Evolutionary conservation across 768 basidiomycete genomes (phyloP).

Genomic region (Trametopsis cervina): DNA sequence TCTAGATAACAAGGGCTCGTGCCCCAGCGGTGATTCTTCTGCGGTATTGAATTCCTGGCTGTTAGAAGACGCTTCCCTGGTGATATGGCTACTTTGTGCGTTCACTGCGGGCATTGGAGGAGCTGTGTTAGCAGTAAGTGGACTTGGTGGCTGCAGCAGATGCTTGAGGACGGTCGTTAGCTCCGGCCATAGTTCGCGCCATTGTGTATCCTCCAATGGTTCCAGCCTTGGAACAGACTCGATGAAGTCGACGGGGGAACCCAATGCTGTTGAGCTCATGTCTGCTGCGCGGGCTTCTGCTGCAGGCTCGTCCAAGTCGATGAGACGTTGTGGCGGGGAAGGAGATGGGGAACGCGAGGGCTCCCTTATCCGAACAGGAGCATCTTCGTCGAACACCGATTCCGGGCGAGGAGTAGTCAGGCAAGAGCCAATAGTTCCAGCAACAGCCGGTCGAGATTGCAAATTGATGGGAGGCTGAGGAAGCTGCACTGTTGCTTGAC

Average conservation of each 20-base stretch:
- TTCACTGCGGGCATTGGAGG: conserved; percentile 12
- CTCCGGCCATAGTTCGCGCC: conserved; percentile 23
- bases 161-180: conserved; percentile 20
- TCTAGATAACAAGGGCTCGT: conserved; percentile 19
- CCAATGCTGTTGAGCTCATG: neutral
- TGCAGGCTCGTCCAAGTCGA: conserved; percentile 14
- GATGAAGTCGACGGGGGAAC: neutral
- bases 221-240: conserved; percentile 18
- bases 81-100: neutral
- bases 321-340: conserved; percentile 2
- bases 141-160: conserved; percentile 17
- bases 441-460: neutral
- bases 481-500: neutral
- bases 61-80: neutral
- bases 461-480: neutral
- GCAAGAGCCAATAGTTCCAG: neutral
- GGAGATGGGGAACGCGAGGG: neutral
- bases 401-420: neutral
- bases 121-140: neutral
- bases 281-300: neutral
- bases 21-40: conserved; percentile 18
- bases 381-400: neutral
- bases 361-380: neutral
- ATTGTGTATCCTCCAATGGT: conserved; percentile 17
- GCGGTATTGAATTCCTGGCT: conserved; percentile 5